Evolutionary conservation across 2,329 filamentous ascomycete species (phyloP), one percentile per base, ranked within the genome.

Genomic region (Polychaeton citri): DNA sequence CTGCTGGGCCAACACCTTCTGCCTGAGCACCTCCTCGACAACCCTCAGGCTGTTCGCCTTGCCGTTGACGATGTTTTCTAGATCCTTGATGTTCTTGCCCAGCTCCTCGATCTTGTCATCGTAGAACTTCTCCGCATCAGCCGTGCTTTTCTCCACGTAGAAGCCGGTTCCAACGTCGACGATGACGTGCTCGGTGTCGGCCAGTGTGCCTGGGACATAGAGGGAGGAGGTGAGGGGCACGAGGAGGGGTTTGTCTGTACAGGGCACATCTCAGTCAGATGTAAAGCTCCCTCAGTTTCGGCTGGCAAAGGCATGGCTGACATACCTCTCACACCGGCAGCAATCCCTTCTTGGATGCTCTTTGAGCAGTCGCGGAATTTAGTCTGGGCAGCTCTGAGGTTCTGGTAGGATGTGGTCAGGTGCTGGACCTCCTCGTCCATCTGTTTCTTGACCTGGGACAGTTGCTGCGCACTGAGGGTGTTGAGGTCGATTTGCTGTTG

Each of bases 361-460:
- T 73, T 72, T 21, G 94, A 71, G 52, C 90, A 98, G 54, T 96
- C 88, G 38, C 75, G 74, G 66, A 98, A 98, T 59, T 92, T 94
- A 36, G 76, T 72, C 59, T 96, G 90, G 2, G 90, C 90, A 35
- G 79, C 79, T 45, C 87, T 83, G 2, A 98, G 76, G 58, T 93
- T 90, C 34, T 81, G 72, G 65, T 93, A 94, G 7, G 90, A 96
- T 38, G 69, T 74, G 2, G 85, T 92, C 47, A 98, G 75, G 65
- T 96, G 88, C 58, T 94, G 85, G 46, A 98, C 79, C 63, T 98
- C 90, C 53, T 90, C 80, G 59, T 94, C 88, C 47, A 98, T 79
- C 60, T 95, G 88, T 60, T 90, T 86, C 69, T 98, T 95, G 48
- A 98, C 79, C 50, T 85, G 77, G 48, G 76, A 79, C 47, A 98